Evolutionary conservation across 352 stramenopile species (phyloP), one percentile per base, ranked within the genome.

Genomic region (Globisporangium alternatum): DNA sequence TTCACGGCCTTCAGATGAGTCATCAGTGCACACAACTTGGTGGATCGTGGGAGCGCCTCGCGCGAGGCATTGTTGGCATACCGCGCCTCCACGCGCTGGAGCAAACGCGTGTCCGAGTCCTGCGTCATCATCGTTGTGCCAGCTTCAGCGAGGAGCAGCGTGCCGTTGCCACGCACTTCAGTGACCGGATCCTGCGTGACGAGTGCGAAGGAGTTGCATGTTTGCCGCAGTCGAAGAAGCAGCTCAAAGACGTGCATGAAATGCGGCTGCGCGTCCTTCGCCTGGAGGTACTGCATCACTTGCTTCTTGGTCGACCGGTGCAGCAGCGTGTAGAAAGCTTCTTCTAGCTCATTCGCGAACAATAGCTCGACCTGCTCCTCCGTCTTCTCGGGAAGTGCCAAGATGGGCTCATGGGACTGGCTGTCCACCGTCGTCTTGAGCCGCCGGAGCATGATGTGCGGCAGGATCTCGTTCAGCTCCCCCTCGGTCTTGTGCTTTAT

Each of bases 211-310:
- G 80, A 75, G 68, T 95, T 75, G 44, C 90, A 97, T 4, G 91
- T 82, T 60, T 97, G 91, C 5, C 92, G 78, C 5, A 97, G 69
- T 10, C 91, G 84, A 3, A 97, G 61, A 5, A 97, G 66, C 44
- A 93, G 84, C 69, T 97, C 89, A 66, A 97, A 96, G 7, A 97
- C 87, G 53, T 93, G 77, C 77, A 97, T 92, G 62, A 91, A 91
- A 5, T 80, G 74, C 19, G 63, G 81, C 65, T 71, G 76, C n/a
- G 71, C 47, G 63, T 81, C 53, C 66, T 85, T 65, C 30, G 68
- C 77, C 64, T 72, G 69, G 62, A 95, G 76, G 57, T 96, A 90
- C 53, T 85, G 75, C 59, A 95, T 72, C 68, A 97, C 69, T 72
- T 84, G 74, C 25, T 76, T 69, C 80, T 94, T 90, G 63, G 83